Conservation (phyloP, 768 basidiomycete genomes). For the Lactifluus rugatus region DNA sequence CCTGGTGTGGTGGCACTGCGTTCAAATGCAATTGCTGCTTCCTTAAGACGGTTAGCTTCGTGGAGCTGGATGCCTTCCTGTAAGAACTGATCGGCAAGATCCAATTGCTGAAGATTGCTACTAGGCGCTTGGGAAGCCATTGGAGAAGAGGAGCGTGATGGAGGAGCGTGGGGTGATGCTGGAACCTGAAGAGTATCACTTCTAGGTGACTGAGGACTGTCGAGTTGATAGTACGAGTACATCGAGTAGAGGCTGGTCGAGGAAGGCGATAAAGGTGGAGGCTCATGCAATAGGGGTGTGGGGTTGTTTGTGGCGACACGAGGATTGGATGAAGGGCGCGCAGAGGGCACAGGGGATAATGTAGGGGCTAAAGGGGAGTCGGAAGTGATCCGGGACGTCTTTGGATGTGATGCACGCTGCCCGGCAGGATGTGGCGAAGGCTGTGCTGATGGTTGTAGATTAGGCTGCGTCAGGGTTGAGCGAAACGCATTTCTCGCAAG, state of each 20-base stretch:
- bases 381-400: background rate
- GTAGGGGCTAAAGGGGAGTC: background rate
- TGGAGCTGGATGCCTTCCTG: slow-evolving; percentile 72
- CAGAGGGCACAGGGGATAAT: background rate
- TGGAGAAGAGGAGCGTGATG: background rate
- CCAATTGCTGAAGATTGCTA: slow-evolving; percentile 24
- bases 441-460: background rate
- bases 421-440: background rate
- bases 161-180: slow-evolving; percentile 8
- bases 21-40: slow-evolving; percentile 69
- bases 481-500: slow-evolving; percentile 51
- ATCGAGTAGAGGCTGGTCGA: slow-evolving; percentile 24
- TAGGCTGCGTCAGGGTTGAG: background rate
- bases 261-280: slow-evolving; percentile 12
- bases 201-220: slow-evolving; percentile 16
- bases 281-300: slow-evolving; percentile 1
- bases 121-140: slow-evolving; percentile 7
- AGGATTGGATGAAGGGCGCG: background rate
- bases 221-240: slow-evolving; percentile 27
- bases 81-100: slow-evolving; percentile 52
- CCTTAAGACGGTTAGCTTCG: slow-evolving; percentile 57
- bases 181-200: slow-evolving; percentile 17
- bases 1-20: slow-evolving; percentile 62
- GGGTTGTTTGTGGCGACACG: slow-evolving; percentile 11
- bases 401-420: slow-evolving; percentile 1